A percentile compares a stretch with the other conserved stretches of the same genome.
Conservation (phyloP, 176 grass and related monocot species). For the Dendrocalamus sinicus region DNA sequence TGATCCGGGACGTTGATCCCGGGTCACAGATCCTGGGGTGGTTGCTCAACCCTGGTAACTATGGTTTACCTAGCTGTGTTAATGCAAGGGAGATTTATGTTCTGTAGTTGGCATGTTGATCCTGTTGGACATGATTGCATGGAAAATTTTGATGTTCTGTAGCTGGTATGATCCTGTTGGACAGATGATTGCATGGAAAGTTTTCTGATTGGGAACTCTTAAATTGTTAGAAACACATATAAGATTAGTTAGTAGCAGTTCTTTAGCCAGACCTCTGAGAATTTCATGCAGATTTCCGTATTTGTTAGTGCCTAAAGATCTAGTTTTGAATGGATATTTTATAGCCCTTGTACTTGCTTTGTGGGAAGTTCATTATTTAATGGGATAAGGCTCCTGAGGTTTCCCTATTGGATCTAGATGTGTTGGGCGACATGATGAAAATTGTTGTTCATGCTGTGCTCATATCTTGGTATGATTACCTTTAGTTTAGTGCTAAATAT, state of each 20-base stretch:
- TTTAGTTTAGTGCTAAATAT: slow-evolving; percentile 6
- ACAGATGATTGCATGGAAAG: background rate
- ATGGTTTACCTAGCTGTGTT: background rate
- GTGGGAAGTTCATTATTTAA: background rate
- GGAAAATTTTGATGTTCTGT: background rate
- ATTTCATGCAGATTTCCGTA: background rate
- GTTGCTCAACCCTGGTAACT: background rate
- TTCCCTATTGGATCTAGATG: slow-evolving; percentile 10
- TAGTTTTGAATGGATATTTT: background rate
- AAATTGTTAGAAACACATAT: slow-evolving; percentile 4
- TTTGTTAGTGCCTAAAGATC: background rate
- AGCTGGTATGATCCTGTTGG: background rate
- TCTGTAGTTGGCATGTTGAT: slow-evolving; percentile 5
- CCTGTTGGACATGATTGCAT: background rate
- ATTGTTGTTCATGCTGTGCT: background rate
- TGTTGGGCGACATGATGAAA: background rate
- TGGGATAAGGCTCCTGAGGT: background rate
- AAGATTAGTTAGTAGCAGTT: background rate
- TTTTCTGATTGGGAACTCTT: background rate
- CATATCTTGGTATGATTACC: background rate
- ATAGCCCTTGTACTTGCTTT: background rate
- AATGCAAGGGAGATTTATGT: background rate
- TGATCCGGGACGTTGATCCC: background rate
- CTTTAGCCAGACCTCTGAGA: background rate
- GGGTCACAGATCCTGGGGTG: background rate